A percentile compares a stretch with the other conserved stretches of the same genome.
Conservation (phyloP, 768 basidiomycete species). For the Coprinopsis strossmayeri region DNA sequence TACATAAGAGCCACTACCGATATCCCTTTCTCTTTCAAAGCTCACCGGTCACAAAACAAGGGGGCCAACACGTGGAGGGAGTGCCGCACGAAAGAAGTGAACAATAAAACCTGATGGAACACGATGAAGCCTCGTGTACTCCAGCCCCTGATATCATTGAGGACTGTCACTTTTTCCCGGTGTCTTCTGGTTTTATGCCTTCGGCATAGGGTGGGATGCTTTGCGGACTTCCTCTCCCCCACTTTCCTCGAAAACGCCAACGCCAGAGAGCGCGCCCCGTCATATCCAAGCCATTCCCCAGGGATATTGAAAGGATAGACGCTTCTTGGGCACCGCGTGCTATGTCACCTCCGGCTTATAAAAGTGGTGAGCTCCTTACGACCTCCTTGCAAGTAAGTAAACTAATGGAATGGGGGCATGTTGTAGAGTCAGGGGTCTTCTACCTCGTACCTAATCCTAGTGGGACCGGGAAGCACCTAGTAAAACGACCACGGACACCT, state of each 20-base stretch:
- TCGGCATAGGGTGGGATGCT: constrained; percentile 3
- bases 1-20: too few relatives aligned
- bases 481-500: constrained; percentile 31
- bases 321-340: too few relatives aligned
- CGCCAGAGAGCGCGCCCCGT: constrained; percentile 5
- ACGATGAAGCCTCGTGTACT: constrained; percentile 36
- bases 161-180: not conserved
- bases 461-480: constrained; percentile 28
- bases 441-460: constrained; percentile 35
- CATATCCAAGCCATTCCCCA: constrained; percentile 7
- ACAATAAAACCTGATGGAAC: constrained; percentile 13
- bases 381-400: not conserved
- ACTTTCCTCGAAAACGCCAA: not conserved
- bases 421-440: constrained; percentile 28
- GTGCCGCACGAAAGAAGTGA: constrained; percentile 21
- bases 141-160: constrained; percentile 18
- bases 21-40: not conserved
- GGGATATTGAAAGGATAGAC: constrained; percentile 3
- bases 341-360: too few relatives aligned
- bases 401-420: not conserved
- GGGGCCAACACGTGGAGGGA: constrained; percentile 10
- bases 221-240: constrained; percentile 7
- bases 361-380: constrained; percentile 4
- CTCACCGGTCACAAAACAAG: not conserved
- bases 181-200: not conserved